Conservation (phyloP, 768 basidiomycete genomes). For the Russula foetens region DNA sequence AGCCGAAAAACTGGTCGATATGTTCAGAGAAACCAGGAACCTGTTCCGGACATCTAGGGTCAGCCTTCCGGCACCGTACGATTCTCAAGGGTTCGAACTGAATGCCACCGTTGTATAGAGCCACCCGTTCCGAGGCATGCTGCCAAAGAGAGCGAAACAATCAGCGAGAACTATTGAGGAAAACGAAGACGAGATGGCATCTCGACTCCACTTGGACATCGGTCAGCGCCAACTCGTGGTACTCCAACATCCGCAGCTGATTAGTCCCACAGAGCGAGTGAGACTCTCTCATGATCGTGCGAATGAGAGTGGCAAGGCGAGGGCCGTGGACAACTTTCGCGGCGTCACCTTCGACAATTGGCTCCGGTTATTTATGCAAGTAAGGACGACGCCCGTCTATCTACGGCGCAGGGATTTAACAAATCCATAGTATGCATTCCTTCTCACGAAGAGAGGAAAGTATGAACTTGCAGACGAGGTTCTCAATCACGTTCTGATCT, state of each 20-base stretch:
- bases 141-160: slow-evolving; percentile 37
- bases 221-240: slow-evolving; percentile 34
- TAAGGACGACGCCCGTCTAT: slow-evolving; percentile 23
- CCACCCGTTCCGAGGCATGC: slow-evolving; percentile 63
- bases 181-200: slow-evolving; percentile 65
- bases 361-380: slow-evolving; percentile 81
- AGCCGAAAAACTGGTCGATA: slow-evolving; percentile 81
- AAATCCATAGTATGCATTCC: slow-evolving; percentile 60
- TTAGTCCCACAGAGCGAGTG: slow-evolving; percentile 43
- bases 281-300: slow-evolving; percentile 42
- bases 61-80: slow-evolving; percentile 19
- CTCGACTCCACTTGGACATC: slow-evolving; percentile 66
- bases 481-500: slow-evolving; percentile 63
- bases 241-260: not conserved
- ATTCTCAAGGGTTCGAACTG: not conserved
- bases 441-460: slow-evolving; percentile 53
- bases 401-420: not conserved
- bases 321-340: slow-evolving; percentile 61
- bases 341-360: slow-evolving; percentile 80
- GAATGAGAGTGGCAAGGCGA: slow-evolving; percentile 32
- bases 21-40: slow-evolving; percentile 79
- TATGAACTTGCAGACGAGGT: slow-evolving; percentile 66
- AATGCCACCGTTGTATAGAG: slow-evolving; percentile 25
- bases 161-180: slow-evolving; percentile 36
- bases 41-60: slow-evolving; percentile 77